Percentiles rank a stretch among this genome's conserved stretches.
phyloP scores from a whole-genome alignment of 2,329 filamentous ascomycete genomes.

The Phyllosticta citriasiana region DNA sequence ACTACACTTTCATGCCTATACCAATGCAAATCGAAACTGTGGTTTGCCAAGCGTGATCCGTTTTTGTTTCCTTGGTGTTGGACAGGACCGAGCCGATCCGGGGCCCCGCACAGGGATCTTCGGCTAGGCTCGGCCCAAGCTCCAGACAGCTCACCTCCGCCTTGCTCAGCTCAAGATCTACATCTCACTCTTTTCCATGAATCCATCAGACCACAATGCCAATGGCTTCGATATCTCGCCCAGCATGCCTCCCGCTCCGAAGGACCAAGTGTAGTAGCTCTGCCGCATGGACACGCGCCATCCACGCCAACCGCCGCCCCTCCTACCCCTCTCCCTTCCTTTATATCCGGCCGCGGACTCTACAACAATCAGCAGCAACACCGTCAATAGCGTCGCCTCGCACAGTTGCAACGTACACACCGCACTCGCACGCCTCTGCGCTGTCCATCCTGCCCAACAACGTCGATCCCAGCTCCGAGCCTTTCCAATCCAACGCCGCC shows the following conservation, averaged over 20 bases:
- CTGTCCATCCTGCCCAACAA: conserved; percentile 69
- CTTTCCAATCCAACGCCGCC: conserved; percentile 70
- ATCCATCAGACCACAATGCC: neutral
- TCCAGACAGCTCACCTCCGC: neutral
- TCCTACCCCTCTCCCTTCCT: neutral
- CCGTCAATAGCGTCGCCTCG: conserved; percentile 16
- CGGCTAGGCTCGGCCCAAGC: neutral
- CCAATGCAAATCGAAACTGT: neutral
- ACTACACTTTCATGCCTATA: neutral
- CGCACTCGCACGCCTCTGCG: conserved; percentile 69
- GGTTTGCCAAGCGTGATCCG: neutral
- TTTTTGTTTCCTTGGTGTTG: neutral
- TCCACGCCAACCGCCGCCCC: neutral
- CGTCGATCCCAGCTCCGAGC: conserved; percentile 66
- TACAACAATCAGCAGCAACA: neutral
- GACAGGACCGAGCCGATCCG: neutral
- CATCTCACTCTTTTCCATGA: neutral
- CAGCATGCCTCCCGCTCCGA: neutral
- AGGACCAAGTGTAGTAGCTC: neutral
- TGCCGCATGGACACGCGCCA: neutral
- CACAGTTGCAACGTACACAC: conserved; percentile 63
- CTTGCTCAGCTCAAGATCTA: neutral
- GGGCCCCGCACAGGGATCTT: neutral
- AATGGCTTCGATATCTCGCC: neutral
- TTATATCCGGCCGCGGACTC: neutral